Percentiles rank a stretch among this genome's conserved stretches.
These are phyloP conservation scores for Agarophyton chilense DNA, from an alignment of 23 red algal genomes.

Conservation along the genomic window DNA sequence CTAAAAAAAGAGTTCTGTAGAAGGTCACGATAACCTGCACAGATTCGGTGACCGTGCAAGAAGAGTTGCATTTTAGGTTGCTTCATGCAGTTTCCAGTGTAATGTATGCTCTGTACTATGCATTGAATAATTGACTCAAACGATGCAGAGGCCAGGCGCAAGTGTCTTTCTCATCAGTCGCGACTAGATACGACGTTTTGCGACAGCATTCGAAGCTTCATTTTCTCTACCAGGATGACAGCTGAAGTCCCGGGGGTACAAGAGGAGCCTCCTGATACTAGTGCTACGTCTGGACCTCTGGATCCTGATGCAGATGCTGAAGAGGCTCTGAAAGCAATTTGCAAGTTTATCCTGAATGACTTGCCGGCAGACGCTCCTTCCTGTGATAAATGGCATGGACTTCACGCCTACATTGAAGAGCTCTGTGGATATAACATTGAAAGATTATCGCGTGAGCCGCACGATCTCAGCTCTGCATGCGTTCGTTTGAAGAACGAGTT, in stretches of 20 bases:
- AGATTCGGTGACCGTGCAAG: too few species aligned
- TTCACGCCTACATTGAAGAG: conserved; percentile 75
- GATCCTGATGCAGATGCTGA: conserved; percentile 66
- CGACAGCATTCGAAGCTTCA: too few species aligned
- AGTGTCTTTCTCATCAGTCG: too few species aligned
- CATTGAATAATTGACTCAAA: too few species aligned
- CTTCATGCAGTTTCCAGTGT: too few species aligned
- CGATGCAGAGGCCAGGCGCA: too few species aligned
- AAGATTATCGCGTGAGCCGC: conserved; percentile 60
- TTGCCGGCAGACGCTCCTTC: conserved; percentile 20
- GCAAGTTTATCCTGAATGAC: conserved; percentile 50
- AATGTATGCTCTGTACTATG: too few species aligned
- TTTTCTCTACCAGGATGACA: conserved; percentile 17
- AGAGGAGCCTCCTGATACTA: not conserved
- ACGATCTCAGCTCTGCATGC: conserved; percentile 43
- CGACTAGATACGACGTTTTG: too few species aligned
- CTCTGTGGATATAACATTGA: conserved; percentile 66
- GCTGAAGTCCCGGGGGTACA: not conserved
- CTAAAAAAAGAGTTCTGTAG: too few species aligned
- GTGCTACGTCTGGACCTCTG: not conserved
- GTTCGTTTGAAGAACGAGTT: conserved; percentile 54
- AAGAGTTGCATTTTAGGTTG: too few species aligned
- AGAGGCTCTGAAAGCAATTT: conserved; percentile 52
- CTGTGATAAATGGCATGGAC: conserved; percentile 46
- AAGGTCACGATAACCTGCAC: too few species aligned